Evolutionary conservation across 2,329 filamentous ascomycete species (phyloP).

Genomic region (Grosmannia huntii): DNA sequence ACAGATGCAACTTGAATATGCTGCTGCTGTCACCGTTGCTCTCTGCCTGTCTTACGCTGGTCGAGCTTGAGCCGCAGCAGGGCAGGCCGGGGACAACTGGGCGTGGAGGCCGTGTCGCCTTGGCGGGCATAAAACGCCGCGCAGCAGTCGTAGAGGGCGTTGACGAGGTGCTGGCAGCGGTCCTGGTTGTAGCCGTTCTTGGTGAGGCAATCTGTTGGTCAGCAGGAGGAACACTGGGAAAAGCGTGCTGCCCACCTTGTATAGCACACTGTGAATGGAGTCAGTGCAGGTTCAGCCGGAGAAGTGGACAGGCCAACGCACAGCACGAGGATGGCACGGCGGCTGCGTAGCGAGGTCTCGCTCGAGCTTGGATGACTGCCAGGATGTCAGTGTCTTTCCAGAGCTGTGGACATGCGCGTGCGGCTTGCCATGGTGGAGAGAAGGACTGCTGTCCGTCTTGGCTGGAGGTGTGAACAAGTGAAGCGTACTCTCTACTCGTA

Average conservation of each 20-base stretch:
- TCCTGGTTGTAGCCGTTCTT: conserved; percentile 78
- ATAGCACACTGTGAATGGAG: conserved; percentile 58
- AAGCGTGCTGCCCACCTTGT: conserved; percentile 47
- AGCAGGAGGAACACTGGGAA: neutral
- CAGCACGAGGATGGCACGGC: conserved; percentile 75
- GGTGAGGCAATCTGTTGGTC: conserved; percentile 59
- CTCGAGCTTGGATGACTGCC: conserved; percentile 29
- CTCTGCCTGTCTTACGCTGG: conserved; percentile 51
- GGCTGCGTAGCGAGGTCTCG: conserved; percentile 62
- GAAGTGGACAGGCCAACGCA: conserved; percentile 27
- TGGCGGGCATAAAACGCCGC: conserved; percentile 71
- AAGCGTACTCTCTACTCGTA: too few species aligned
- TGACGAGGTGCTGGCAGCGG: conserved; percentile 65
- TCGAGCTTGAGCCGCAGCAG: conserved; percentile 75
- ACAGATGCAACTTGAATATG: conserved; percentile 15
- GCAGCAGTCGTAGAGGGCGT: conserved; percentile 89
- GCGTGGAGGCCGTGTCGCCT: conserved; percentile 62
- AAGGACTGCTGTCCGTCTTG: neutral
- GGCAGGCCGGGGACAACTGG: conserved; percentile 74
- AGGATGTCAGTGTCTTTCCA: neutral
- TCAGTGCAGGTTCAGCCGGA: conserved; percentile 1
- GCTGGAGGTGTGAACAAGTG: neutral
- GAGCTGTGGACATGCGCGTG: too few species aligned
- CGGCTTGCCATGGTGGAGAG: neutral
- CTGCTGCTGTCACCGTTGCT: too few species aligned